A percentile compares a stretch with the other conserved stretches of the same genome.
Evolutionary conservation across 2,329 filamentous ascomycete species (phyloP).

Genomic region (Monilinia fructigena): DNA sequence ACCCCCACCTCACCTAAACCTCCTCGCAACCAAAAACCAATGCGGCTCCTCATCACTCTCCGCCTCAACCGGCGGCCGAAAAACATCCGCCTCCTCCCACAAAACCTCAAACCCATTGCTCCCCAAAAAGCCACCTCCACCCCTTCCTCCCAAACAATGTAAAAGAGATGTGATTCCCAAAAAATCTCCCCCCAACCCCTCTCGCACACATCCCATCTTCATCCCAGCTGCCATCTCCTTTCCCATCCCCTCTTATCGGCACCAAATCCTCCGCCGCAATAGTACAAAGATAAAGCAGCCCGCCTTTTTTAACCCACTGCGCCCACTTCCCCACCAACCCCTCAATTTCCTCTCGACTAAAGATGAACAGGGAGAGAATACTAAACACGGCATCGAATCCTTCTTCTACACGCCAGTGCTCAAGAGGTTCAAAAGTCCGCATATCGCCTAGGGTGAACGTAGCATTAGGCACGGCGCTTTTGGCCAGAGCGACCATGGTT

Average conservation of each 20-base stretch:
- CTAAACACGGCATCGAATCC: neutral
- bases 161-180: neutral
- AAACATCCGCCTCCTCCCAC: neutral
- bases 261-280: conserved; percentile 8
- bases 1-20: neutral
- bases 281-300: neutral
- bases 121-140: conserved; percentile 11
- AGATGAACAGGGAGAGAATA: neutral
- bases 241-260: neutral
- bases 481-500: neutral
- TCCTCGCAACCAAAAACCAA: conserved; percentile 3
- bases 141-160: neutral
- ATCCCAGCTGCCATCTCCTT: neutral
- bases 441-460: neutral
- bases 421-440: neutral
- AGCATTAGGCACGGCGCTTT: neutral
- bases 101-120: conserved; percentile 5
- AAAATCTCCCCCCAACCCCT: neutral
- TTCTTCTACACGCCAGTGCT: neutral
- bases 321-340: neutral
- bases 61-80: neutral
- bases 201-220: conserved; percentile 6
- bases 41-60: conserved; percentile 1
- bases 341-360: neutral
- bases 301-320: neutral